Conservation (phyloP, 345 rosid genomes). For the Carallia brachiata region DNA sequence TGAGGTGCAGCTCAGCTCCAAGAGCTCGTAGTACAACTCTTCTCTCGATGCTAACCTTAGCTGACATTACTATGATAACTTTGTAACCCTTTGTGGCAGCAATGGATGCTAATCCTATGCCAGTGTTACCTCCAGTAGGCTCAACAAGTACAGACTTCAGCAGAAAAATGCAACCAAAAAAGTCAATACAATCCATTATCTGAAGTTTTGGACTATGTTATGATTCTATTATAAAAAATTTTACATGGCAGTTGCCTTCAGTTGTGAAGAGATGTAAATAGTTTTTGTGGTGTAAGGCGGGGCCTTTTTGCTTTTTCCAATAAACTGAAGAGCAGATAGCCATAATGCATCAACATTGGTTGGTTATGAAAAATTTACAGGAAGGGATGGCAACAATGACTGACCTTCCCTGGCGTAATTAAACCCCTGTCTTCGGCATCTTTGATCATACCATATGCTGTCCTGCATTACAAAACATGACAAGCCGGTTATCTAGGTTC, state of each 20-base stretch:
- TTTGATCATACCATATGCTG: constrained; percentile 80
- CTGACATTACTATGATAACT: constrained; percentile 54
- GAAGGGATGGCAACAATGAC: neutral
- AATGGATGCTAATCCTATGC: constrained; percentile 68
- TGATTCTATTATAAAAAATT: neutral
- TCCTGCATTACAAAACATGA: constrained; percentile 40
- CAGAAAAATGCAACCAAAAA: constrained; percentile 6
- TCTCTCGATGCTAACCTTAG: constrained; percentile 52
- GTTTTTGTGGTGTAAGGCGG: neutral
- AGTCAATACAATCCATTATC: neutral
- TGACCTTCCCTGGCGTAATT: constrained; percentile 85
- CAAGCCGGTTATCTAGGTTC: neutral
- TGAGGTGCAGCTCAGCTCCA: constrained; percentile 64
- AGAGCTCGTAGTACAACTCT: constrained; percentile 56
- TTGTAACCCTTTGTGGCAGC: constrained; percentile 69
- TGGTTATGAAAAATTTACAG: neutral
- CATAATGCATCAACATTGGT: neutral
- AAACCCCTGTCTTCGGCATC: constrained; percentile 85
- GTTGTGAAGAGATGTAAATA: neutral
- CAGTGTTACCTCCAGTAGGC: constrained; percentile 68
- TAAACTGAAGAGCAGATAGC: too few species aligned
- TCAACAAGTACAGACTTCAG: constrained; percentile 52
- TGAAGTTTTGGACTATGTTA: neutral
- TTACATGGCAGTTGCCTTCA: neutral
- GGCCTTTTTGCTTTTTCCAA: too few species aligned